Evolutionary conservation across 192 early-diverging fungal species (phyloP).

Genomic region (Jimgerdemannia flammicorona): DNA sequence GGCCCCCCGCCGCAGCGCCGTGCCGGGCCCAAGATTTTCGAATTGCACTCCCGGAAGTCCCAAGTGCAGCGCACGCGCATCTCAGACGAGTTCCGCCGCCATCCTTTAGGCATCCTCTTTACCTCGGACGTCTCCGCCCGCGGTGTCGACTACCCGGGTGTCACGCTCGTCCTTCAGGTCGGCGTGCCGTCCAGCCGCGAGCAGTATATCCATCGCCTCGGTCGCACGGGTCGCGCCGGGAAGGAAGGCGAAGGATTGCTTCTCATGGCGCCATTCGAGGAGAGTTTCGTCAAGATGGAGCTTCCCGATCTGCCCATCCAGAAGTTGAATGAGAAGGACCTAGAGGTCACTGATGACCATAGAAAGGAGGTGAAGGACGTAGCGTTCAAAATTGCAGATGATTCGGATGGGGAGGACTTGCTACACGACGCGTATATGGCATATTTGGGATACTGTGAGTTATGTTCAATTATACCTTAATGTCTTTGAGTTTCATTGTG

Average conservation of each 20-base stretch:
- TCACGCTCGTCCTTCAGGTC: conserved; percentile 86
- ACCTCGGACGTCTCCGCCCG: conserved; percentile 97
- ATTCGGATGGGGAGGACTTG: conserved; percentile 40
- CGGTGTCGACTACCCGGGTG: conserved; percentile 96
- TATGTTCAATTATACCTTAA: too few species aligned
- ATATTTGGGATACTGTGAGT: conserved; percentile 62
- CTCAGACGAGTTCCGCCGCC: conserved; percentile 71
- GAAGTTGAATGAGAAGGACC: conserved; percentile 35
- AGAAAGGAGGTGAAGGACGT: conserved; percentile 19
- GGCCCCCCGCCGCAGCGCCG: neutral
- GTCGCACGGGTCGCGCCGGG: conserved; percentile 95
- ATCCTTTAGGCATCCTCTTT: conserved; percentile 65
- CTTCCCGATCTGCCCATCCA: conserved; percentile 57
- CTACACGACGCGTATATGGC: conserved; percentile 54
- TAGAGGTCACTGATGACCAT: conserved; percentile 18
- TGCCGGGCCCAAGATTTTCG: conserved; percentile 43
- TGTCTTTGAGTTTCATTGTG: too few species aligned
- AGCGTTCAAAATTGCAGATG: conserved; percentile 17
- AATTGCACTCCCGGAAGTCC: conserved; percentile 76
- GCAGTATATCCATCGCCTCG: conserved; percentile 95
- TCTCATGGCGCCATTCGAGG: conserved; percentile 76
- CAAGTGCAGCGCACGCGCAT: conserved; percentile 69
- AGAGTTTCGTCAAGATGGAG: conserved; percentile 57
- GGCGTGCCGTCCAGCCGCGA: conserved; percentile 79
- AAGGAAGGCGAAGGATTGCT: conserved; percentile 84